Conservation (phyloP, 2,329 filamentous ascomycete genomes). For the Onygena corvina region DNA sequence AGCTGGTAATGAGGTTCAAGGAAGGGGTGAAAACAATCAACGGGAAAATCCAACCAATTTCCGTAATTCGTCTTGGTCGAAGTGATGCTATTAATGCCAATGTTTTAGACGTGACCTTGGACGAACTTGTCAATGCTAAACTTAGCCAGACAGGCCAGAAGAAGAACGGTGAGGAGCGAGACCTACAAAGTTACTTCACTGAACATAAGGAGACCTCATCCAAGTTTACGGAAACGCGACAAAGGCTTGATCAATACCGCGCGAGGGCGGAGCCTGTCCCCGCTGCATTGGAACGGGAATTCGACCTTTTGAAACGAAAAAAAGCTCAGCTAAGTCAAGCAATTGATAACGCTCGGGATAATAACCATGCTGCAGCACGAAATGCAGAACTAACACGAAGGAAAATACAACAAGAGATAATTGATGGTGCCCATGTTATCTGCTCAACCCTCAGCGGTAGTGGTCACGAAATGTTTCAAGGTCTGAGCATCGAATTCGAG, state of each 20-base stretch:
- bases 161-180: slow-evolving; percentile 34
- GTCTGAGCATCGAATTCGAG: slow-evolving; percentile 89
- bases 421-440: slow-evolving; percentile 81
- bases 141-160: slow-evolving; percentile 42
- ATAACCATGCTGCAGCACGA: slow-evolving; percentile 66
- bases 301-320: slow-evolving; percentile 64
- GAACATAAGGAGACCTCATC: slow-evolving; percentile 51
- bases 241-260: slow-evolving; percentile 57
- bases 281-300: slow-evolving; percentile 54
- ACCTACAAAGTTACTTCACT: slow-evolving; percentile 56
- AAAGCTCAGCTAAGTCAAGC: slow-evolving; percentile 65
- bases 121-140: slow-evolving; percentile 72
- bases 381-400: slow-evolving; percentile 77
- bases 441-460: slow-evolving; percentile 91
- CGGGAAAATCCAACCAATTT: slow-evolving; percentile 63
- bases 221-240: slow-evolving; percentile 57
- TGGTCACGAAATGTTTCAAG: slow-evolving; percentile 95
- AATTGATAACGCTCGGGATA: slow-evolving; percentile 80
- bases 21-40: slow-evolving; percentile 65
- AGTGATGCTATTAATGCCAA: slow-evolving; percentile 84
- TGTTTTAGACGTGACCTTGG: slow-evolving; percentile 83
- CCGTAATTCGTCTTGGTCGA: slow-evolving; percentile 78
- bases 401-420: slow-evolving; percentile 76
- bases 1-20: slow-evolving; percentile 86
- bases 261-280: slow-evolving; percentile 37